Base-by-base conservation (phyloP, 1,284 basidiomycete species). In the Trametes versicolor region DNA sequence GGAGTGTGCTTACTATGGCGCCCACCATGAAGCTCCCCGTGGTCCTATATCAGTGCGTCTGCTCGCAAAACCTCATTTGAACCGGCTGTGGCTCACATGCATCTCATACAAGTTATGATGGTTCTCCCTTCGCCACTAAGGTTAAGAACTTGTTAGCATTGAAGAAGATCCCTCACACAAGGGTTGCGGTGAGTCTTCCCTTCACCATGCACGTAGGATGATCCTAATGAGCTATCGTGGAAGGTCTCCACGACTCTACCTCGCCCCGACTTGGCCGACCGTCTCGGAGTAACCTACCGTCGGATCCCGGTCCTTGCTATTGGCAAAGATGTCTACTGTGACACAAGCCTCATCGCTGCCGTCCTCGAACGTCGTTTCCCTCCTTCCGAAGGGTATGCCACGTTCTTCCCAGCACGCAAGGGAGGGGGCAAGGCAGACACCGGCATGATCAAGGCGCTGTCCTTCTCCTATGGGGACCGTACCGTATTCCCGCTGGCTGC, bases 251-350 rank as follows among this genome's bases (percentile, higher is more conserved):
- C 74, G 60, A 75, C 77, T 13, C 78, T 85, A n/a, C 86, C 87
- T 55, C 85, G 85, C 25, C 82, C 85, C 15, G 85, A 85, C 71
- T 80, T 88, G 58, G 80, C 82, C 49, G 68, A 69, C 49, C 80
- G 81, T 27, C 72, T 82, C 8, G 85, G 85, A n/a, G 75, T 87
- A 8, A 74, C 74, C 47, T 87, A 87, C 71, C 83, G 86, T 21
- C 81, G 83, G 29, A 84, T 87, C 36, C 85, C 85, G 10, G 76
- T 87, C 27, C 77, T 87, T 9, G 82, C 85, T 12, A 84, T 87
- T 54, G 85, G 85, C 13, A 82, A 81, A 62, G 84, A 87, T 68
- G 76, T 86, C 4, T 84, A 84, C 68, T 83, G 82, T 66, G 85
- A 86, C 72, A 83, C 82, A 50, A 84, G 81, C 66, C 75, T 85